Percentiles rank a stretch among this genome's conserved stretches.
phyloP scores from a whole-genome alignment of 768 basidiomycete genomes.

The Tephrocybe rancida region DNA sequence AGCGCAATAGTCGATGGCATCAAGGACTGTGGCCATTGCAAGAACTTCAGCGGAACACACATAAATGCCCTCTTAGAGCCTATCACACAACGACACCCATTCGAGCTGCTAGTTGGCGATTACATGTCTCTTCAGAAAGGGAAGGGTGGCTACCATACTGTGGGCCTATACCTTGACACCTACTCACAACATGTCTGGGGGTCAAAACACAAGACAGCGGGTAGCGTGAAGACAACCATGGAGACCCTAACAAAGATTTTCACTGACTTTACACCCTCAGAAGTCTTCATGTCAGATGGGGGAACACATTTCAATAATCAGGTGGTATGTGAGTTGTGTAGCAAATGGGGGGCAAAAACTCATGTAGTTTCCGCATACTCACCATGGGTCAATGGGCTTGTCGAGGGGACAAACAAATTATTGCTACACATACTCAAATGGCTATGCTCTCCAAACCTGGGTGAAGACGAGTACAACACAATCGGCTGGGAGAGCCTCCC shows the following conservation, averaged over 20 bases:
- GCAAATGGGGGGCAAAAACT: slow-evolving; percentile 14
- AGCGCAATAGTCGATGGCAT: slow-evolving; percentile 24
- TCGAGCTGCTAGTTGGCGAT: slow-evolving; percentile 37
- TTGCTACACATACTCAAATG: slow-evolving; percentile 33
- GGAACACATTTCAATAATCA: slow-evolving; percentile 29
- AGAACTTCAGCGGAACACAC: slow-evolving; percentile 32
- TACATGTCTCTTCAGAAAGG: slow-evolving; percentile 25
- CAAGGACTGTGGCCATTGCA: slow-evolving; percentile 27
- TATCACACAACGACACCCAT: slow-evolving; percentile 35
- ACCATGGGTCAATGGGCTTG: slow-evolving; percentile 42
- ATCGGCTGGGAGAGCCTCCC: slow-evolving; percentile 24
- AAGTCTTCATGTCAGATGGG: slow-evolving; percentile 32
- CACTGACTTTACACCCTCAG: slow-evolving; percentile 11
- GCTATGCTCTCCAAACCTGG: slow-evolving; percentile 30
- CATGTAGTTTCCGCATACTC: slow-evolving; percentile 32
- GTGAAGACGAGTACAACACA: slow-evolving; percentile 18
- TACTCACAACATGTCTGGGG: slow-evolving; percentile 33
- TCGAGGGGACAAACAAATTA: slow-evolving; percentile 33
- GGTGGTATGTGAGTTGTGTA: slow-evolving; percentile 30
- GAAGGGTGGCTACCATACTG: slow-evolving; percentile 27
- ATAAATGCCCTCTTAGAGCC: slow-evolving; percentile 36
- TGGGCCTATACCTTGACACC: slow-evolving; percentile 23
- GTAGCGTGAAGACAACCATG: slow-evolving; percentile 27
- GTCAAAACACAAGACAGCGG: slow-evolving; percentile 25
- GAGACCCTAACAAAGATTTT: neutral